Base-by-base conservation (phyloP, 371 early-diverging fungal species). In the Actinomortierella wolfii region DNA sequence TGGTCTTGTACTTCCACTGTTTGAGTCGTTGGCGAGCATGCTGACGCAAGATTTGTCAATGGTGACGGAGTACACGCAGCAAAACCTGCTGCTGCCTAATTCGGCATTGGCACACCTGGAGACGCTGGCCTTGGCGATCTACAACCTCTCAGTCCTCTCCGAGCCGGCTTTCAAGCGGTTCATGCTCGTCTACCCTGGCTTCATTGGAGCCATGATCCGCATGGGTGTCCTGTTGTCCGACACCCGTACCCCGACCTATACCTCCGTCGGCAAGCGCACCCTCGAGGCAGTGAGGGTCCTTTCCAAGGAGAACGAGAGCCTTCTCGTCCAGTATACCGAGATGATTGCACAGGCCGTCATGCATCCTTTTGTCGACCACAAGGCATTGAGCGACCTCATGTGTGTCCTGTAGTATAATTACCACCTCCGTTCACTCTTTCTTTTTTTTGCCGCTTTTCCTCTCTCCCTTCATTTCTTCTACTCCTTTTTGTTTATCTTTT, bases 161-260 rank as follows among this genome's bases (percentile, higher is more conserved):
- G 76, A 76, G 15, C 67, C 68, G 7, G 78, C 74, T 14, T 56
- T 59, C 14, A 54, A 59, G 77, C 50, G 78, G 70, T 56, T 81
- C 76, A 56, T 77, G 76, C 53, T 49, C 65, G 26, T 68, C 67
- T 52, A 73, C 57, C 47, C 66, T 25, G 56, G 83, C 67, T 61
- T 79, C 68, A 64, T 80, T 76, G 46, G 76, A 68, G 26, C 78
- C 54, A 63, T 86, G 41, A 56, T 86, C 41, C 69, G 81, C 48
- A 61, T 86, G 54, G 79, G 80, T 26, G 76, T 86, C 26, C 61
- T 81, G 5, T 59, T 84, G 54, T 84, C 81, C 6, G 84, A 86
- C 44, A 78, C 79, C 0, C 81, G 85, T 3, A 80, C 58, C 14
- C 73, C 66, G 7, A 55, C 59, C 44, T 66, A 62, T 44, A 66